Evolutionary conservation across 2,329 filamentous ascomycete species (phyloP).

Genomic region (Sclerotinia sclerotiorum): DNA sequence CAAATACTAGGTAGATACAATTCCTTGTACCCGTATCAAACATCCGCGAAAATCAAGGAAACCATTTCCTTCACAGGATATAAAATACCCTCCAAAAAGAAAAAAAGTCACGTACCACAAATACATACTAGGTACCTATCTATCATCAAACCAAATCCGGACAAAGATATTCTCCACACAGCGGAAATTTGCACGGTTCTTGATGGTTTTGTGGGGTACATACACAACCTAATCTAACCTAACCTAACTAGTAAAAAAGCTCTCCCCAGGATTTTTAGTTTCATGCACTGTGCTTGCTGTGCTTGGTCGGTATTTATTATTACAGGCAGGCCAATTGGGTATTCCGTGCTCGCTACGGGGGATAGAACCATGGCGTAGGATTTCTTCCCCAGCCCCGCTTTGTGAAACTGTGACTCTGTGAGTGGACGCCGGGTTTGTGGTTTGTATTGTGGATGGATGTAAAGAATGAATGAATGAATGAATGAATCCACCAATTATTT

Average conservation of each 20-base stretch:
- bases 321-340: neutral
- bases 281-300: too few species aligned
- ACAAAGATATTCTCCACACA: neutral
- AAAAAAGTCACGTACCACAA: neutral
- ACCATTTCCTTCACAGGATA: neutral
- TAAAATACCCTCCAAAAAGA: neutral
- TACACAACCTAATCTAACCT: neutral
- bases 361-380: neutral
- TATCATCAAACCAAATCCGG: neutral
- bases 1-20: neutral
- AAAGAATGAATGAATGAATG: neutral
- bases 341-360: neutral
- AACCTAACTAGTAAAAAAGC: too few species aligned
- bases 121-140: neutral
- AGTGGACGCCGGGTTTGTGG: neutral
- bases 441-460: neutral
- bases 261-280: neutral
- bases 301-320: neutral
- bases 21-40: neutral
- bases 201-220: constrained; percentile 5
- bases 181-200: neutral
- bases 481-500: constrained; percentile 3
- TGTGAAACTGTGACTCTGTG: neutral
- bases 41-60: neutral
- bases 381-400: neutral